These are phyloP conservation scores for Nannizzia gypsea DNA, from an alignment of 2,329 filamentous ascomycete species.

Conservation along the genomic window DNA sequence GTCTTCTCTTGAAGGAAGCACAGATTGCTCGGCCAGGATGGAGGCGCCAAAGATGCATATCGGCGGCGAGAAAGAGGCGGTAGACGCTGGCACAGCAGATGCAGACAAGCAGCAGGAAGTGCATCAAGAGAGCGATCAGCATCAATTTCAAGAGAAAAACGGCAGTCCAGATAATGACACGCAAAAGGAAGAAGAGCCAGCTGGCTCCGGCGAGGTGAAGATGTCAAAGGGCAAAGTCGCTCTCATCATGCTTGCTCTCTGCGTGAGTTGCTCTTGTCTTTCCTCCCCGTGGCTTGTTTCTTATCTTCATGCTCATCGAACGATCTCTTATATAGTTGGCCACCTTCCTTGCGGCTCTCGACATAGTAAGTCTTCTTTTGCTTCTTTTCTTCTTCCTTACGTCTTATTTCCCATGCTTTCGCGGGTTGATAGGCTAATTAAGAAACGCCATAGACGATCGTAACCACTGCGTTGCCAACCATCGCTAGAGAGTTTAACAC, in stretches of 20 bases:
- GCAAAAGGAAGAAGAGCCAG: background rate
- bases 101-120: background rate
- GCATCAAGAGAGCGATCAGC: no score
- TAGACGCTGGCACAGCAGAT: background rate
- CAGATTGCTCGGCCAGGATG: background rate
- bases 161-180: no score
- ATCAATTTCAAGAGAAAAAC: background rate
- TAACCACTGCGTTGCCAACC: slow-evolving; percentile 26
- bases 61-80: background rate
- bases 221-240: slow-evolving; percentile 12
- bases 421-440: background rate
- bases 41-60: background rate
- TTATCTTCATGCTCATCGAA: background rate
- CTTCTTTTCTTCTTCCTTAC: background rate
- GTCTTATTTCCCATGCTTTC: slow-evolving; percentile 5
- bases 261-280: slow-evolving; percentile 7
- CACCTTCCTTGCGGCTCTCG: slow-evolving; percentile 48
- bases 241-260: slow-evolving; percentile 14
- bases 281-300: background rate
- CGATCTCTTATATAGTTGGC: slow-evolving; percentile 34
- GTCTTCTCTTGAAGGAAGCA: slow-evolving; percentile 1
- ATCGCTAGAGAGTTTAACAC: slow-evolving; percentile 24
- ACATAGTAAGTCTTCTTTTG: slow-evolving; percentile 36
- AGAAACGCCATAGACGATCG: slow-evolving; percentile 19
- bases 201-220: slow-evolving; percentile 1